A percentile compares a stretch with the other conserved stretches of the same genome.
Evolutionary conservation across 2,329 filamentous ascomycete genomes (phyloP).

Genomic region (Hypoxylon sp.): DNA sequence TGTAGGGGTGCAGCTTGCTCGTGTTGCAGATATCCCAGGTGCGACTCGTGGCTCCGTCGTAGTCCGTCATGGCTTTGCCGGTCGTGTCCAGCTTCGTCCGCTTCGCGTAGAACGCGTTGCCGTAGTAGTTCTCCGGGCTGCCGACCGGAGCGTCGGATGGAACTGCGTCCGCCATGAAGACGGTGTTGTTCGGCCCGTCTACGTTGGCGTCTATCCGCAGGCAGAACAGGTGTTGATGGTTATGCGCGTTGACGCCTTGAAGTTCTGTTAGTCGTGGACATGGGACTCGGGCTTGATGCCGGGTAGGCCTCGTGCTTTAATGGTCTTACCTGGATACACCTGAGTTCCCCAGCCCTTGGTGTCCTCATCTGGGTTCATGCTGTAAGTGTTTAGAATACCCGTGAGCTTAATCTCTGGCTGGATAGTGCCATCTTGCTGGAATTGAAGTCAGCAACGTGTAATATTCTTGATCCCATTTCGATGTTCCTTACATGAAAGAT

Average conservation of each 20-base stretch:
- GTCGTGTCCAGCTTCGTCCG: slow-evolving; percentile 84
- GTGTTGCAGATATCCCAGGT: slow-evolving; percentile 95
- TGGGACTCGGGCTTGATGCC: slow-evolving; percentile 1
- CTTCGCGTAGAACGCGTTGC: slow-evolving; percentile 90
- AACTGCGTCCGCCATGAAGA: slow-evolving; percentile 86
- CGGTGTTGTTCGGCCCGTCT: slow-evolving; percentile 86
- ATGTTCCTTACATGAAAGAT: slow-evolving; percentile 75
- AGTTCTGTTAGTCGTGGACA: slow-evolving; percentile 34
- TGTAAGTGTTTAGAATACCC: slow-evolving; percentile 92
- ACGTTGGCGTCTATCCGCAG: slow-evolving; percentile 89
- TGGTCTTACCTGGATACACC: slow-evolving; percentile 76
- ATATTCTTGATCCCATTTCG: background rate
- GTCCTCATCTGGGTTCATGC: slow-evolving; percentile 84
- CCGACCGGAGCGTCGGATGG: slow-evolving; percentile 81
- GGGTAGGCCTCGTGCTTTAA: slow-evolving; percentile 3
- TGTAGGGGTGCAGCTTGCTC: slow-evolving; percentile 86
- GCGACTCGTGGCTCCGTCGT: slow-evolving; percentile 82
- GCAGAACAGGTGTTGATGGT: slow-evolving; percentile 96
- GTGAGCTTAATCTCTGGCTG: slow-evolving; percentile 94
- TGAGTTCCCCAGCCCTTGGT: slow-evolving; percentile 91
- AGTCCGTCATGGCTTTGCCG: slow-evolving; percentile 80
- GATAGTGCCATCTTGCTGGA: slow-evolving; percentile 85
- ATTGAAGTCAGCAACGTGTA: slow-evolving; percentile 39
- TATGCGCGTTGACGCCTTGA: slow-evolving; percentile 87
- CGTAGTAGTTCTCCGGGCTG: slow-evolving; percentile 86